Conservation (phyloP, 1,284 basidiomycete genomes). For the Malassezia globosa region DNA sequence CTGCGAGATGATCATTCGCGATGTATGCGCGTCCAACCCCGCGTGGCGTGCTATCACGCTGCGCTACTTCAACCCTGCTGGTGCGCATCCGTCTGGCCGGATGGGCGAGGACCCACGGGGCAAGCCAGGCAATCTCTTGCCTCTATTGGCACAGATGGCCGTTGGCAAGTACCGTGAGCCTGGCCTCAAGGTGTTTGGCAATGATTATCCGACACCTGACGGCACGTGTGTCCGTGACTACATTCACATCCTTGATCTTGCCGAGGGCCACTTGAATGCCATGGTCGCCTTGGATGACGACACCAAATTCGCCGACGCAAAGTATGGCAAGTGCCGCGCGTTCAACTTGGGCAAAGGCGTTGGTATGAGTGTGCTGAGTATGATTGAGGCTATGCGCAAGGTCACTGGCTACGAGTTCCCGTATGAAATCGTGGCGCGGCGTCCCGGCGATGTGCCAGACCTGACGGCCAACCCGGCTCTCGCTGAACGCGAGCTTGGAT, state of each 20-base stretch:
- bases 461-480: constrained; percentile 84
- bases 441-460: constrained; percentile 87
- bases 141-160: constrained; percentile 88
- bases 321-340: constrained; percentile 61
- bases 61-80: constrained; percentile 96
- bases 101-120: constrained; percentile 95
- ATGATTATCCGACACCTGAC: constrained; percentile 92
- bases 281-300: constrained; percentile 68
- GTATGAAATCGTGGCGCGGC: constrained; percentile 67
- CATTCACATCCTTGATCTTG: constrained; percentile 90
- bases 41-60: constrained; percentile 70
- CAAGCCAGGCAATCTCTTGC: constrained; percentile 86
- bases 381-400: constrained; percentile 87
- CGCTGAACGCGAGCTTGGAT: constrained; percentile 87
- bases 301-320: constrained; percentile 50
- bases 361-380: constrained; percentile 84
- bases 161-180: constrained; percentile 72
- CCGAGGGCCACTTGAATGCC: constrained; percentile 81
- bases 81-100: constrained; percentile 84
- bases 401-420: constrained; percentile 76
- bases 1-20: constrained; percentile 79
- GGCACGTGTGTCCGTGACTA: constrained; percentile 76
- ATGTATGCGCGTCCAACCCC: constrained; percentile 69
- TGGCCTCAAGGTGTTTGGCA: constrained; percentile 83
- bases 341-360: constrained; percentile 93